These are phyloP conservation scores for Clarireedia paspali DNA, from an alignment of 2,329 filamentous ascomycete genomes.

Conservation along the genomic window DNA sequence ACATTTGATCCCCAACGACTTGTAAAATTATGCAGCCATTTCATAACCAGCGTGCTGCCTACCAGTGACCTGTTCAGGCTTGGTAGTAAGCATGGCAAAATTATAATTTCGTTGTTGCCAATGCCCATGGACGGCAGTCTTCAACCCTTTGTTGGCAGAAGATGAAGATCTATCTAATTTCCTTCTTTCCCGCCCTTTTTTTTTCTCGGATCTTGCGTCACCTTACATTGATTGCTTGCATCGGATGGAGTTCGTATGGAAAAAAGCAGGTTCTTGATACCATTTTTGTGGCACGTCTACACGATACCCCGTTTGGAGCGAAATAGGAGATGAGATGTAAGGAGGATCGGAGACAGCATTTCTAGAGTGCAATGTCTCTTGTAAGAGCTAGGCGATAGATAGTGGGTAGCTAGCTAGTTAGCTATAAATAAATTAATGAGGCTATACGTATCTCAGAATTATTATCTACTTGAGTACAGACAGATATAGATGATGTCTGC, in stretches of 20 bases:
- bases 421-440: no score
- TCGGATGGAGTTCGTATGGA: constrained; percentile 8
- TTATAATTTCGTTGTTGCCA: neutral
- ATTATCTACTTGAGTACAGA: no score
- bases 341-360: neutral
- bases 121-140: neutral
- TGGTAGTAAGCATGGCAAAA: neutral
- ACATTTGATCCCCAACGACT: constrained; percentile 12
- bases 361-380: no score
- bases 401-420: no score
- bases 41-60: constrained; percentile 8
- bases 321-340: neutral
- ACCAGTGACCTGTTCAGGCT: constrained; percentile 8
- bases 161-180: neutral
- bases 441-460: no score
- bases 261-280: constrained; percentile 2
- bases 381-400: no score
- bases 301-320: constrained; percentile 6
- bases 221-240: neutral
- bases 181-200: neutral
- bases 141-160: neutral
- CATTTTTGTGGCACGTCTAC: constrained; percentile 3
- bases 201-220: neutral
- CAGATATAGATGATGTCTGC: no score
- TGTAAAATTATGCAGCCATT: constrained; percentile 21